A percentile compares a stretch with the other conserved stretches of the same genome.
Conservation (phyloP, 1,139 yeast species). For the Yamadazyma sp. region DNA sequence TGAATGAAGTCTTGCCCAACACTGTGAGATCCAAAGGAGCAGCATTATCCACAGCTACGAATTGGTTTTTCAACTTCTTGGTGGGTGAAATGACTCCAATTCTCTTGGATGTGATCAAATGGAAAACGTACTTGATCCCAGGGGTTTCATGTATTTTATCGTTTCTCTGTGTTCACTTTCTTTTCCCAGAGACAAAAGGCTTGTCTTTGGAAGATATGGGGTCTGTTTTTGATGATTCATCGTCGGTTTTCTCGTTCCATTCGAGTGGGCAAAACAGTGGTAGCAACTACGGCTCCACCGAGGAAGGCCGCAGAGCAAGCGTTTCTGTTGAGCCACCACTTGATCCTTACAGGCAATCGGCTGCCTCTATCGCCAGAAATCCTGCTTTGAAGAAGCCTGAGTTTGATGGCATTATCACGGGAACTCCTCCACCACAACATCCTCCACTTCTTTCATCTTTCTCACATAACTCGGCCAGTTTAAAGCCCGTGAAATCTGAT, state of each 20-base stretch:
- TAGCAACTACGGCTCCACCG: conserved; percentile 23
- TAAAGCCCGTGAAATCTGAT: conserved; percentile 27
- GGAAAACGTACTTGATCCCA: conserved; percentile 82
- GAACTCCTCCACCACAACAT: conserved; percentile 22
- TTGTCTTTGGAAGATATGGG: conserved; percentile 57
- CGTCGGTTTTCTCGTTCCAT: conserved; percentile 47
- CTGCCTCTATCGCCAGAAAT: conserved; percentile 43
- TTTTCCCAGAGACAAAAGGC: conserved; percentile 58
- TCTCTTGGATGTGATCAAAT: conserved; percentile 69
- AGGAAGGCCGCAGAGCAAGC: conserved; percentile 21
- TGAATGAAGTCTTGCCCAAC: conserved; percentile 86
- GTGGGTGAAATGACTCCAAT: conserved; percentile 93
- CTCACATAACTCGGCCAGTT: conserved; percentile 5
- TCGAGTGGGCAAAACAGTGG: conserved; percentile 19
- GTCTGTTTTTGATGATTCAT: conserved; percentile 47
- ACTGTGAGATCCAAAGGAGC: conserved; percentile 92
- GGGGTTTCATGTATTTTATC: conserved; percentile 76
- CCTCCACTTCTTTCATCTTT: conserved; percentile 10
- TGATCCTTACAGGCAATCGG: conserved; percentile 28
- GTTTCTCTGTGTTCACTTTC: conserved; percentile 50
- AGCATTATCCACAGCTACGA: conserved; percentile 85
- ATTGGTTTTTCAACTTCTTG: conserved; percentile 91
- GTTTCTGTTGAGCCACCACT: conserved; percentile 16
- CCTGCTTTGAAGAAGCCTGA: conserved; percentile 35
- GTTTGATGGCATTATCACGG: conserved; percentile 33